These are phyloP conservation scores for Xylaria intraflava DNA, from an alignment of 495 filamentous ascomycete species.

Conservation along the genomic window DNA sequence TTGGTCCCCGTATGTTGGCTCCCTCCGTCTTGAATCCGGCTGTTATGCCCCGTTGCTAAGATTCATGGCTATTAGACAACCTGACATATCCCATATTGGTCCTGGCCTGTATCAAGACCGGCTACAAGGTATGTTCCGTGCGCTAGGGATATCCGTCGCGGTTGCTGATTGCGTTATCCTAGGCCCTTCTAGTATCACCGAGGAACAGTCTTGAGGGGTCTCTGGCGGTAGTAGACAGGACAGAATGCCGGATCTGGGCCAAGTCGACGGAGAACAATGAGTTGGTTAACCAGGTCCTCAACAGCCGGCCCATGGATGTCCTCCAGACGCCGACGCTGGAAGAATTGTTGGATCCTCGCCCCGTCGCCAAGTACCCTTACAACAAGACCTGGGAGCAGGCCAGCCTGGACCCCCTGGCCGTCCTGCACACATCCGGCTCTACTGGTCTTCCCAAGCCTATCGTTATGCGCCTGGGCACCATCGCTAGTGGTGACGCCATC, in stretches of 20 bases:
- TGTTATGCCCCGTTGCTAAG: slow-evolving; percentile 3
- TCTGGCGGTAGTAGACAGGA: slow-evolving; percentile 30
- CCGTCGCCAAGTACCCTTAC: slow-evolving; percentile 29
- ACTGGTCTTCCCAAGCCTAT: slow-evolving; percentile 51
- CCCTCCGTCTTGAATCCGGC: not conserved
- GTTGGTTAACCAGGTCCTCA: slow-evolving; percentile 30
- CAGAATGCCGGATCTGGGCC: slow-evolving; percentile 29
- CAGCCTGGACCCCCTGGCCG: slow-evolving; percentile 35
- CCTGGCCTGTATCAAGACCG: slow-evolving; percentile 20
- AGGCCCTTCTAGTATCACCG: slow-evolving; percentile 26
- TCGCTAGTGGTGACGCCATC: slow-evolving; percentile 35
- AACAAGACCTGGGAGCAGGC: slow-evolving; percentile 36
- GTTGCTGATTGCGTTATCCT: not conserved
- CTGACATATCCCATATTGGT: slow-evolving; percentile 26
- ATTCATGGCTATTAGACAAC: slow-evolving; percentile 10
- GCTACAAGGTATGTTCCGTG: slow-evolving; percentile 22
- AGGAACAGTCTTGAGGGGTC: slow-evolving; percentile 37
- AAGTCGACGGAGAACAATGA: slow-evolving; percentile 25
- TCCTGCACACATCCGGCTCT: slow-evolving; percentile 54
- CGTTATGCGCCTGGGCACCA: slow-evolving; percentile 39
- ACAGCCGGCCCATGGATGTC: slow-evolving; percentile 17
- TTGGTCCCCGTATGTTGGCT: slow-evolving; percentile 21
- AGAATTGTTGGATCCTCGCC: slow-evolving; percentile 13
- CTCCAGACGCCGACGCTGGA: slow-evolving; percentile 9
- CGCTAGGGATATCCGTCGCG: too few species aligned